phyloP scores from a whole-genome alignment of 768 basidiomycete genomes.

The Tulasnella sp. region DNA sequence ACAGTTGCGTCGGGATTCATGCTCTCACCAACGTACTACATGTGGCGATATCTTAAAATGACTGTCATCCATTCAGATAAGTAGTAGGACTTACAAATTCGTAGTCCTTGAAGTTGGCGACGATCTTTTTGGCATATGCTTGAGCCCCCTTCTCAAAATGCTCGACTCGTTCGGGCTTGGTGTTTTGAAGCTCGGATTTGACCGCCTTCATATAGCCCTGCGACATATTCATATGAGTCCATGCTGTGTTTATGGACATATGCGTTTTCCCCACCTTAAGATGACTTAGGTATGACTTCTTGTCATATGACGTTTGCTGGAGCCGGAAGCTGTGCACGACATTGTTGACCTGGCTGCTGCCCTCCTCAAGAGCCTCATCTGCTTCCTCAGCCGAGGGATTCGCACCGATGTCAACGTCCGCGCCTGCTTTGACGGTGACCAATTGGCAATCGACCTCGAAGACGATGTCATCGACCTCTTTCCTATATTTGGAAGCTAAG shows the following conservation, averaged over 20 bases:
- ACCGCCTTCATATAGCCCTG: constrained; percentile 91
- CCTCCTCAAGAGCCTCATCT: constrained; percentile 68
- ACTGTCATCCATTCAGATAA: no score
- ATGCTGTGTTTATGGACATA: background rate
- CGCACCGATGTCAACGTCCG: constrained; percentile 84
- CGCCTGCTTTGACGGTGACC: constrained; percentile 60
- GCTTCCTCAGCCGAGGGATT: constrained; percentile 87
- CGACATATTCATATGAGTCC: background rate
- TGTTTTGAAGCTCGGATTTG: constrained; percentile 49
- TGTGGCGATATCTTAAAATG: background rate
- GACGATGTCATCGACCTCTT: constrained; percentile 62
- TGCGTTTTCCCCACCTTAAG: constrained; percentile 52
- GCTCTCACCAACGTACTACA: constrained; percentile 29
- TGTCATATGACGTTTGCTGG: constrained; percentile 70
- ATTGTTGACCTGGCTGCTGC: constrained; percentile 72
- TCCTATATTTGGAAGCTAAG: constrained; percentile 36
- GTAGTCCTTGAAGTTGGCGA: constrained; percentile 83
- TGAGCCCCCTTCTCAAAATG: constrained; percentile 75
- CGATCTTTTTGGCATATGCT: constrained; percentile 74
- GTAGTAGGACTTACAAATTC: constrained; percentile 82
- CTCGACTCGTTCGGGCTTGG: constrained; percentile 47
- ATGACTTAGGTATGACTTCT: constrained; percentile 70
- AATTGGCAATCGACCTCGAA: constrained; percentile 77
- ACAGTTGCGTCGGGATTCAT: constrained; percentile 92
- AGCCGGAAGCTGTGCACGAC: constrained; percentile 88